A percentile compares a stretch with the other conserved stretches of the same genome.
Evolutionary conservation across 768 basidiomycete genomes (phyloP).

Genomic region (Podaxis rugospora): DNA sequence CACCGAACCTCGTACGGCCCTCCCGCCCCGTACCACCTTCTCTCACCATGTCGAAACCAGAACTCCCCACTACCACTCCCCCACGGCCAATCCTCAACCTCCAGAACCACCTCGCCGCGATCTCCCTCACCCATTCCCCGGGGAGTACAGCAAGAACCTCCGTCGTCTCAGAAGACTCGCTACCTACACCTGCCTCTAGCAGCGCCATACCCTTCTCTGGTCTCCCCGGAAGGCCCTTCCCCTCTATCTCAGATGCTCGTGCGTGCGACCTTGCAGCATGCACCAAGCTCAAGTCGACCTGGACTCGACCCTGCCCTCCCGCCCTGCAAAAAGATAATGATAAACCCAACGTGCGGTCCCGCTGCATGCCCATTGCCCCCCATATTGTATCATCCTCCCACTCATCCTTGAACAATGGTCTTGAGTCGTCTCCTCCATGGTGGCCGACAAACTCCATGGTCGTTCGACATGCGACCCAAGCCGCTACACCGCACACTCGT

Average conservation of each 20-base stretch:
- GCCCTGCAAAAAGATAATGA: background rate
- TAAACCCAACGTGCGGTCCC: background rate
- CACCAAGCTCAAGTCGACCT: background rate
- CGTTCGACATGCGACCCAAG: conserved; percentile 4
- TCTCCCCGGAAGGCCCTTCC: conserved; percentile 10
- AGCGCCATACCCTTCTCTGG: conserved; percentile 30
- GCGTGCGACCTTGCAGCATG: conserved; percentile 11
- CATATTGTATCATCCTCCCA: background rate
- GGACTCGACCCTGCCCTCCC: background rate
- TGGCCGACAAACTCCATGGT: conserved; percentile 8
- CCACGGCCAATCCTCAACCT: conserved; percentile 29
- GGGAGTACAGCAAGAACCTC: conserved; percentile 29
- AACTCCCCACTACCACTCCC: conserved; percentile 22
- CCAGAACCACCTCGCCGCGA: conserved; percentile 27
- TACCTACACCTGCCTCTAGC: conserved; percentile 46
- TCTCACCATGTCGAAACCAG: conserved; percentile 44
- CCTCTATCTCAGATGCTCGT: conserved; percentile 8
- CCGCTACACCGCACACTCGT: background rate
- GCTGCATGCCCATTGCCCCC: conserved; percentile 2
- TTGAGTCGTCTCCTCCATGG: conserved; percentile 1
- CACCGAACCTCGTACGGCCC: conserved; percentile 36
- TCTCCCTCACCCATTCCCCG: conserved; percentile 20
- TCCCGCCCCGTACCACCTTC: conserved; percentile 43
- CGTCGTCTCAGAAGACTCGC: conserved; percentile 40
- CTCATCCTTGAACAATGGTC: conserved; percentile 4